Base-by-base conservation (phyloP, 192 early-diverging fungal genomes). In the Backusella mclennaniae region DNA sequence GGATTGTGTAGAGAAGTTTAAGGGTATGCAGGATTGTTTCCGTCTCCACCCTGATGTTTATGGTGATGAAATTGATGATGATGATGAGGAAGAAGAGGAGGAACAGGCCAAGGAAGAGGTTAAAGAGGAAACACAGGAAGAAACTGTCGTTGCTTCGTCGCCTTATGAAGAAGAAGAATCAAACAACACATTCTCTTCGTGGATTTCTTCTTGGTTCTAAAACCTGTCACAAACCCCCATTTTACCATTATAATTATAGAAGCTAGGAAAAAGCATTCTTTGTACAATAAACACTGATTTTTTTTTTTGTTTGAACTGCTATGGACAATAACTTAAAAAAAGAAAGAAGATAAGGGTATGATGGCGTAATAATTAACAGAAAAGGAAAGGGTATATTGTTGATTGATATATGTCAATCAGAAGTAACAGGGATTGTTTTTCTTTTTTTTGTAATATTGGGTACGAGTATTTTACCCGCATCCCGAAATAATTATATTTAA, bases 21-120 rank as follows among this genome's bases (percentile, higher is more conserved):
- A 93, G 78, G 91, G 85, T 17, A 99, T 99, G 98, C 97, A 98
- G 80, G 87, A 93, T 42, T 98, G 97, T 72, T 96, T 96, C 82
- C 83, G 90, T 67, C 87, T 87, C n/a, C 87, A 99, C 79, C 97
- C 97, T 14, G 97, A 99, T 35, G 90, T 94, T 33, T 99, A 99
- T 79, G 93, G 90, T 7, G 87, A 86, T 29, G 93, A 95, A 79
- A 81, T 91, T 53, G 92, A 92, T 36, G 92, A 93, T 53, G 92
- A 90, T 53, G 93, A 90, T 4, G 90, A 90, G 0, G 91, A 92
- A 5, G 86, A 88, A 6, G 83, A 85, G 36, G 90, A 91, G 3
- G 80, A 84, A 14, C 84, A 88, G 0, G 85, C 84, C 0, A 83
- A 87, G 35, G 83, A 84, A 12, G 84, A 79, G 15, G 68, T 66